Evolutionary conservation across 2,329 filamentous ascomycete genomes (phyloP).

Genomic region (Drechslera avenae): DNA sequence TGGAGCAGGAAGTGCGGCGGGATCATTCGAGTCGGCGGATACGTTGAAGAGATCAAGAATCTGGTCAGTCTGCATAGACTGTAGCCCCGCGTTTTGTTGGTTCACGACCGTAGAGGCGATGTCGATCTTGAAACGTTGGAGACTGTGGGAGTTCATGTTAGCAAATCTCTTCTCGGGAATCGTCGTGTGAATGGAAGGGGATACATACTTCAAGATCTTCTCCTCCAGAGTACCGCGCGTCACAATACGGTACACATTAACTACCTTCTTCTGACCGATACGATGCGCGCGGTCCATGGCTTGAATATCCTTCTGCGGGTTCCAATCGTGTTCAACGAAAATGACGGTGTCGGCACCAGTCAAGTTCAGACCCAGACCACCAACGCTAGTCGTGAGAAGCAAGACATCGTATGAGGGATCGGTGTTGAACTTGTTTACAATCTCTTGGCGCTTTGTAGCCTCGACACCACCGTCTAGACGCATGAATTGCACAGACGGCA

Average conservation of each 20-base stretch:
- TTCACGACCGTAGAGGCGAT: conserved; percentile 98
- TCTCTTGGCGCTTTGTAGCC: conserved; percentile 90
- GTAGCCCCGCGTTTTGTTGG: conserved; percentile 94
- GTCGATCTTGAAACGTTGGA: conserved; percentile 99
- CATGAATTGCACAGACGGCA: conserved; percentile 91
- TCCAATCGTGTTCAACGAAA: conserved; percentile 99
- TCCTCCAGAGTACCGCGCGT: conserved; percentile 95
- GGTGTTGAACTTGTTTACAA: conserved; percentile 98
- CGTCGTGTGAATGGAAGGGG: not conserved
- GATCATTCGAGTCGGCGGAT: conserved; percentile 54
- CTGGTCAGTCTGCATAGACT: conserved; percentile 97
- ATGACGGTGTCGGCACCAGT: conserved; percentile 98
- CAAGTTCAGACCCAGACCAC: conserved; percentile 90
- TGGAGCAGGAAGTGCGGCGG: conserved; percentile 60
- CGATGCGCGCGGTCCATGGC: conserved; percentile 98
- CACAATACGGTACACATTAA: conserved; percentile 97
- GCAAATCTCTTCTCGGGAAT: not conserved
- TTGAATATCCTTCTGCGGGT: conserved; percentile 97
- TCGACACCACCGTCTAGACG: conserved; percentile 94
- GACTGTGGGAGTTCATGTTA: conserved; percentile 55
- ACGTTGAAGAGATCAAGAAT: conserved; percentile 96
- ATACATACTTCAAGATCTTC: conserved; percentile 82
- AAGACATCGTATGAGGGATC: conserved; percentile 96
- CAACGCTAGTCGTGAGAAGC: conserved; percentile 91
- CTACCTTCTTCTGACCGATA: conserved; percentile 99